A percentile compares a stretch with the other conserved stretches of the same genome.
Conservation (phyloP, 768 basidiomycete genomes). For the Pleurotus citrinopileatus region DNA sequence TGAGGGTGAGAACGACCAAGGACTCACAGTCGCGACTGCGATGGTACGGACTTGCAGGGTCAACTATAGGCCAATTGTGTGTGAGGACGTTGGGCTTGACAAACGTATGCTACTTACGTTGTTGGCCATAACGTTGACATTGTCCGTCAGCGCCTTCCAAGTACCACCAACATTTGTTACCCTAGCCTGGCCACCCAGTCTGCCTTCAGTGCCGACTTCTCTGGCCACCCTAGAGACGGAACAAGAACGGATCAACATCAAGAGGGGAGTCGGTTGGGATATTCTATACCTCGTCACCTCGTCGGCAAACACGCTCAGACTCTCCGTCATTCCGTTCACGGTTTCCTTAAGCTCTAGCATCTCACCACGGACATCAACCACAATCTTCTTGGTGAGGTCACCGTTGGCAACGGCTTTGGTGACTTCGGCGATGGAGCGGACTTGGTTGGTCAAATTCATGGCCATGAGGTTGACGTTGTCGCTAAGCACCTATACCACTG, state of each 20-base stretch:
- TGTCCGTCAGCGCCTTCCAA: slow-evolving; percentile 95
- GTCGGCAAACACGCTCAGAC: slow-evolving; percentile 78
- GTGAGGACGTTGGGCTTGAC: not conserved
- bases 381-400: slow-evolving; percentile 90
- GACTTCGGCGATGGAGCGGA: slow-evolving; percentile 80
- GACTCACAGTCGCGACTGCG: slow-evolving; percentile 77
- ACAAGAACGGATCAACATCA: not conserved
- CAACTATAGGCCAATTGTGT: slow-evolving; percentile 42
- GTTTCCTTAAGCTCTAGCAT: slow-evolving; percentile 88
- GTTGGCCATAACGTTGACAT: slow-evolving; percentile 93
- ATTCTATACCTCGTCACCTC: slow-evolving; percentile 44
- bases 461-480: slow-evolving; percentile 89
- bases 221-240: slow-evolving; percentile 75
- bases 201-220: slow-evolving; percentile 95
- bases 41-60: slow-evolving; percentile 93
- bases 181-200: slow-evolving; percentile 88
- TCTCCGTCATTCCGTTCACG: slow-evolving; percentile 93
- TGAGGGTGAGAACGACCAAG: not conserved
- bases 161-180: slow-evolving; percentile 94
- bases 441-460: slow-evolving; percentile 86
- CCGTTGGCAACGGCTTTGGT: slow-evolving; percentile 95
- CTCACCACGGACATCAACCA: slow-evolving; percentile 88
- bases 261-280: not conserved
- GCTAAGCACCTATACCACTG: slow-evolving; percentile 40
- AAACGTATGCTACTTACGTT: slow-evolving; percentile 53